Conservation (phyloP, 352 stramenopile genomes). For the Phytopythium oedochilum region DNA sequence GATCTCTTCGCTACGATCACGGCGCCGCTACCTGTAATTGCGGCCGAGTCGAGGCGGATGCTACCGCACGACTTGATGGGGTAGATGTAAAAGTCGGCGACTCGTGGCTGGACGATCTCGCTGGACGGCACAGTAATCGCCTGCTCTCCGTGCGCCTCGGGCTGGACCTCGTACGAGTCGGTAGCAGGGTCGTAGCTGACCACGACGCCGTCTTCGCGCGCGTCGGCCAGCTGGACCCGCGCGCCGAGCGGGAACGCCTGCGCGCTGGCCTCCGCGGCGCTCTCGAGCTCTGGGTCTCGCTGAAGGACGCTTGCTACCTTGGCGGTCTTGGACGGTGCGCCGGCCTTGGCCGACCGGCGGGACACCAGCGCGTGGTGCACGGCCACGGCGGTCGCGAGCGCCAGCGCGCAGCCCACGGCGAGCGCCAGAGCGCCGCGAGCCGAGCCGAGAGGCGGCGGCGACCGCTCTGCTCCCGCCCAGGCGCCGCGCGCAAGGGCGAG, state of each 20-base stretch:
- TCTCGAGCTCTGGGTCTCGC: conserved; percentile 22
- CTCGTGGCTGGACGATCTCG: conserved; percentile 22
- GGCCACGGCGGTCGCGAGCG: conserved; percentile 14
- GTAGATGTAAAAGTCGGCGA: conserved; percentile 66
- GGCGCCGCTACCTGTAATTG: conserved; percentile 26
- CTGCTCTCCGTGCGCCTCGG: conserved; percentile 1
- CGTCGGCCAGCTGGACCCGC: conserved; percentile 12
- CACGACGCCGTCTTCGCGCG: conserved; percentile 11
- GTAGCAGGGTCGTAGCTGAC: conserved; percentile 14
- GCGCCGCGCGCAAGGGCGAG: not conserved
- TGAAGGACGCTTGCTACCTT: conserved; percentile 22
- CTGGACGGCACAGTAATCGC: conserved; percentile 11
- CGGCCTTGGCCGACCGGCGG: not conserved
- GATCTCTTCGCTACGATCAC: not conserved
- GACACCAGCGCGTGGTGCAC: conserved; percentile 9
- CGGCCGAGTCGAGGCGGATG: conserved; percentile 34
- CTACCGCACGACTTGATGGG: conserved; percentile 82
- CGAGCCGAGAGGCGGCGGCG: too few species aligned
- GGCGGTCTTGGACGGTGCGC: not conserved
- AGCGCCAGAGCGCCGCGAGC: not conserved
- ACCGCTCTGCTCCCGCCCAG: not conserved
- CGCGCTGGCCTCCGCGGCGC: conserved; percentile 9
- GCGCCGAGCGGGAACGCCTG: conserved; percentile 21
- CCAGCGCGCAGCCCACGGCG: conserved; percentile 4
- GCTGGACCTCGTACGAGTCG: conserved; percentile 30